Evolutionary conservation across 2,329 filamentous ascomycete genomes (phyloP).

Genomic region (Aureobasidium sp.): DNA sequence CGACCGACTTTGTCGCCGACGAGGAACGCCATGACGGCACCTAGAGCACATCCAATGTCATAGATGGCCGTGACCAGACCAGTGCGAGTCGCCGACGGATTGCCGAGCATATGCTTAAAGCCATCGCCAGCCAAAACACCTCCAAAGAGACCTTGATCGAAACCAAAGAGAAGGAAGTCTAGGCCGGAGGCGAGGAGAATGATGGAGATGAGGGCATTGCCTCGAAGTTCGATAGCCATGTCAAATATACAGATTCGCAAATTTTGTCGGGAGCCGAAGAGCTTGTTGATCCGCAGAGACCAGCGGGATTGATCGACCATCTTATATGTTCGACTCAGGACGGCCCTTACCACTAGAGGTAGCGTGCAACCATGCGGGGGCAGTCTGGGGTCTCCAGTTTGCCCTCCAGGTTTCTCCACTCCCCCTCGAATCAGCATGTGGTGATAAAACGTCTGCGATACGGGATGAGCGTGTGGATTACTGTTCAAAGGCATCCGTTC

Average conservation of each 20-base stretch:
- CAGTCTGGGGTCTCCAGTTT: neutral
- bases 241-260: neutral
- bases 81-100: slow-evolving; percentile 23
- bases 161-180: slow-evolving; percentile 34
- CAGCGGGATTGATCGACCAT: neutral
- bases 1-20: slow-evolving; percentile 20
- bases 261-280: neutral
- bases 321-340: neutral
- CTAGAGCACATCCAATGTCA: slow-evolving; percentile 21
- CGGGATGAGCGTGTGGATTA: neutral
- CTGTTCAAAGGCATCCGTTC: neutral
- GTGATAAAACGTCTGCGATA: neutral
- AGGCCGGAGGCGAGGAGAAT: slow-evolving; percentile 25
- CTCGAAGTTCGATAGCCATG: slow-evolving; percentile 17
- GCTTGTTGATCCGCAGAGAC: neutral
- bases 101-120: slow-evolving; percentile 20
- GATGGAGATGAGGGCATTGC: slow-evolving; percentile 23
- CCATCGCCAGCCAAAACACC: slow-evolving; percentile 18
- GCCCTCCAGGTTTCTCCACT: neutral
- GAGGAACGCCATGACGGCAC: slow-evolving; percentile 32
- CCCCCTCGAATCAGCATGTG: neutral
- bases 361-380: neutral
- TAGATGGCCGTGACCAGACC: slow-evolving; percentile 6
- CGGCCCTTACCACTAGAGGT: too few relatives aligned
- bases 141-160: slow-evolving; percentile 26